Evolutionary conservation across 2,329 filamentous ascomycete genomes (phyloP).

Genomic region (Monascus ruber): DNA sequence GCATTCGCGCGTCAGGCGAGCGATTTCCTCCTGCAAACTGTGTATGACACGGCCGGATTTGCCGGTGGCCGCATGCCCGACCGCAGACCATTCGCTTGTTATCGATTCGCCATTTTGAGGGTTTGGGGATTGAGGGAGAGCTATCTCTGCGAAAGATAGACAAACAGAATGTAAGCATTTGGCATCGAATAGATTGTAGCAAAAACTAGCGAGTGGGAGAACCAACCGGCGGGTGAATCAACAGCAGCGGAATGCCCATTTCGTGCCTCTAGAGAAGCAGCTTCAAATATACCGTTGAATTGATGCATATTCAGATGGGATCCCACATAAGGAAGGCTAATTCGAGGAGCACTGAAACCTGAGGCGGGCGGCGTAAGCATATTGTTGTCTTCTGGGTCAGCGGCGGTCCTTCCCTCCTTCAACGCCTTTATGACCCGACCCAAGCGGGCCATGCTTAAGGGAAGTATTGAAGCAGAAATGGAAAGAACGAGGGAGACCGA

Average conservation of each 20-base stretch:
- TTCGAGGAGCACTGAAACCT: constrained; percentile 20
- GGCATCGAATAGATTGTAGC: not conserved
- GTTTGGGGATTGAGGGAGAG: constrained; percentile 14
- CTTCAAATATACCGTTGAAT: constrained; percentile 27
- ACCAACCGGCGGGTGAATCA: constrained; percentile 16
- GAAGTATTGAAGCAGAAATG: not conserved
- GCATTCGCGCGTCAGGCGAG: constrained; percentile 37
- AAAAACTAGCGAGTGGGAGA: not conserved
- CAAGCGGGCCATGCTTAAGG: constrained; percentile 17
- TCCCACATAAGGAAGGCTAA: constrained; percentile 30
- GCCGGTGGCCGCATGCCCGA: constrained; percentile 38
- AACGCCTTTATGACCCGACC: constrained; percentile 15
- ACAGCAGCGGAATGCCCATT: constrained; percentile 9
- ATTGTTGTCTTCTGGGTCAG: constrained; percentile 13
- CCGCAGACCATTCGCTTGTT: constrained; percentile 36
- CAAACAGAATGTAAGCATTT: constrained; percentile 3
- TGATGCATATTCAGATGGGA: constrained; percentile 34
- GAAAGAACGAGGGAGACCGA: constrained; percentile 2
- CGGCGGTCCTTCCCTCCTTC: constrained; percentile 10
- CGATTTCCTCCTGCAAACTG: constrained; percentile 39
- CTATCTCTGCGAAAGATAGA: constrained; percentile 9
- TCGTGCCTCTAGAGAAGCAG: constrained; percentile 12
- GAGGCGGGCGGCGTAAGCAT: constrained; percentile 8
- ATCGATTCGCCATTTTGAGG: constrained; percentile 18
- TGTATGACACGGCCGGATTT: constrained; percentile 42